Base-by-base conservation (phyloP, 2,329 filamentous ascomycete species). In the Drechslera avenae region DNA sequence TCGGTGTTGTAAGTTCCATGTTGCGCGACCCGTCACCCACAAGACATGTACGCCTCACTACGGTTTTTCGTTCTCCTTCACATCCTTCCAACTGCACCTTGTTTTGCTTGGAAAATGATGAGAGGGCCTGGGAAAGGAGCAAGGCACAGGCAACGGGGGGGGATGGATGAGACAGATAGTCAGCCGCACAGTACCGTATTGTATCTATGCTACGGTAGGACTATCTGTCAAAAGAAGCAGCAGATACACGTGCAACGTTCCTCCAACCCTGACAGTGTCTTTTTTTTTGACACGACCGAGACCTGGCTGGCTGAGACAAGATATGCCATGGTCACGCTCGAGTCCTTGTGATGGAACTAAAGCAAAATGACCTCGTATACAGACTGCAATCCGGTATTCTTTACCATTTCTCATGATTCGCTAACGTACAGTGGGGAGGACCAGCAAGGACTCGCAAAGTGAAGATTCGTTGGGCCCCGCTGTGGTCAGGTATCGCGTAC, bases 221-320 rank as follows among this genome's bases (percentile, higher is more conserved):
- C 28, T 28, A 18, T 21, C 39, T 52, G 45, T 52, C 49, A 48
- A 42, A 37, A 12, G 32, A 40, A 52, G 26, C 33, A 48, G 17
- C n/a, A 39, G 21, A 19, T 32, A 37, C 49, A 52, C 42, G 44
- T 52, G 34, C 30, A 45, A 52, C 44, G 49, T 52, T 52, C 19
- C 49, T 8, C 30, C 9, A 21, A 19, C 26, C 19, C 33, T 21
- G 12, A 21, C 17, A 30, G 12, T 26, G 28, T 10, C 33, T 13
- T n/a, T n/a, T n/a, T n/a, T n/a, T n/a, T 48, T 14, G 26, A 35
- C 16, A 34, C 9, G 10, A 23, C 10, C 17, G 26, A 19, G 7
- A 37, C 17, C 13, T 17, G 17, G 26, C 18, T 13, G 14, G n/a
- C 37, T 17, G 16, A 12, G 13, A 21, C 17, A 21, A 17, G 23